Evolutionary conservation across 1,284 basidiomycete genomes (phyloP).

Genomic region (Boletellus deceptivus): DNA sequence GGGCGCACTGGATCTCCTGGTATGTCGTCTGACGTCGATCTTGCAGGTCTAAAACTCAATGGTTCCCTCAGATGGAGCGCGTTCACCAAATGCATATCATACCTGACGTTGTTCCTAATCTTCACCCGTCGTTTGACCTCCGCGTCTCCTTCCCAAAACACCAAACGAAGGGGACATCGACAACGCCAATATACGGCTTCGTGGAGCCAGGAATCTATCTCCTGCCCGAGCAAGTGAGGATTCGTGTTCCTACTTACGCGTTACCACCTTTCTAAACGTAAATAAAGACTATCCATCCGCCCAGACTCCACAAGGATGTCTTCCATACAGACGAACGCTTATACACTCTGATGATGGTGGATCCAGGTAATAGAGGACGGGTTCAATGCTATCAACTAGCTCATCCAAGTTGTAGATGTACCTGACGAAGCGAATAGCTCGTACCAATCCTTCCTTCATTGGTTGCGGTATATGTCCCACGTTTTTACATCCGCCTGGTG

Average conservation of each 20-base stretch:
- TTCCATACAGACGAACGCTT: constrained; percentile 78
- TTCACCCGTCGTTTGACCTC: constrained; percentile 75
- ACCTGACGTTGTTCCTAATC: constrained; percentile 77
- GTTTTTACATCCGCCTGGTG: neutral
- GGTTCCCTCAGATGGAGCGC: constrained; percentile 80
- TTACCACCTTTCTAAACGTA: constrained; percentile 6
- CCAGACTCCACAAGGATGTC: constrained; percentile 66
- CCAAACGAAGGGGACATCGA: constrained; percentile 23
- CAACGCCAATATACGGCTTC: constrained; percentile 43
- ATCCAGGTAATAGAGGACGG: constrained; percentile 58
- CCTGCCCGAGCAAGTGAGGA: constrained; percentile 57
- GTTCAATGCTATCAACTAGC: neutral
- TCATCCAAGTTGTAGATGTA: constrained; percentile 52
- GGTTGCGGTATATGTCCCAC: constrained; percentile 66
- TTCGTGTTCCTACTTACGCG: neutral
- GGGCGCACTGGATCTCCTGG: constrained; percentile 81
- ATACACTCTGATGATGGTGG: constrained; percentile 90
- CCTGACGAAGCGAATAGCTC: constrained; percentile 66
- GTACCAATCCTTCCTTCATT: constrained; percentile 81
- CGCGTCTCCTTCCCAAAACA: constrained; percentile 55
- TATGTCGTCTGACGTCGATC: constrained; percentile 39
- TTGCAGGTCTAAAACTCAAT: neutral
- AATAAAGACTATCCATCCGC: constrained; percentile 59
- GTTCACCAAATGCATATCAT: constrained; percentile 87
- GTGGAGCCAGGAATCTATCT: constrained; percentile 75